Conservation (phyloP, 2,329 filamentous ascomycete species). For the Alternaria sp. region DNA sequence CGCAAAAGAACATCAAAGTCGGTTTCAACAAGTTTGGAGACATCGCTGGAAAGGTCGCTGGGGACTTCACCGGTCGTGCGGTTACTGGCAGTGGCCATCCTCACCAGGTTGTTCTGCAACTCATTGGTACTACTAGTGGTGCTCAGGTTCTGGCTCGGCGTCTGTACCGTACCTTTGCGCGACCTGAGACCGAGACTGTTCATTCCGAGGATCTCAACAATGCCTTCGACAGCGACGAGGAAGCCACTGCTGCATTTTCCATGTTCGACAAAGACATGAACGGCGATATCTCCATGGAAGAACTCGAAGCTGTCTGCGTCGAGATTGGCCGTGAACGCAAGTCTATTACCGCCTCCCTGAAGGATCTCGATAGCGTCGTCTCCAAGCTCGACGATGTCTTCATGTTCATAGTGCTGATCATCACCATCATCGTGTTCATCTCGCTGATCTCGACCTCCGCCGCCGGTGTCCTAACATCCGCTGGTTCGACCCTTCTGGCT, state of each 20-base stretch:
- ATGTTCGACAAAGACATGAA: slow-evolving; percentile 98
- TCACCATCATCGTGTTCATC: slow-evolving; percentile 84
- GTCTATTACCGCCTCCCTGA: slow-evolving; percentile 90
- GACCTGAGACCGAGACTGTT: slow-evolving; percentile 77
- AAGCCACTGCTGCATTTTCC: slow-evolving; percentile 84
- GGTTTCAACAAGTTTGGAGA: slow-evolving; percentile 83
- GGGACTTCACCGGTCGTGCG: slow-evolving; percentile 84
- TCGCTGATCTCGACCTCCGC: slow-evolving; percentile 89
- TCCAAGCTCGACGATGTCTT: slow-evolving; percentile 88
- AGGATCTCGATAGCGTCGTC: slow-evolving; percentile 93
- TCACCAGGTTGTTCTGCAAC: slow-evolving; percentile 79
- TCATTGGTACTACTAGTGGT: slow-evolving; percentile 74
- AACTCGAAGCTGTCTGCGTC: slow-evolving; percentile 89
- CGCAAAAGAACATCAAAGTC: slow-evolving; percentile 75
- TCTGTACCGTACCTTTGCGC: slow-evolving; percentile 83
- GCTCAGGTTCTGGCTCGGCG: slow-evolving; percentile 86
- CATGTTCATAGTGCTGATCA: slow-evolving; percentile 81
- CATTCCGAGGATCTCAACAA: slow-evolving; percentile 76
- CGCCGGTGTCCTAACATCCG: slow-evolving; percentile 87
- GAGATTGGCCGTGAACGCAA: slow-evolving; percentile 95
- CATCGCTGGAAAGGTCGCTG: slow-evolving; percentile 83
- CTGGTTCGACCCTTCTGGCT: slow-evolving; percentile 85
- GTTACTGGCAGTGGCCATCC: slow-evolving; percentile 76
- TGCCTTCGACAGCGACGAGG: slow-evolving; percentile 82
- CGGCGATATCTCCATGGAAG: slow-evolving; percentile 93